Evolutionary conservation across 305 asterid species (phyloP).

Genomic region (Fraxinus ornus): DNA sequence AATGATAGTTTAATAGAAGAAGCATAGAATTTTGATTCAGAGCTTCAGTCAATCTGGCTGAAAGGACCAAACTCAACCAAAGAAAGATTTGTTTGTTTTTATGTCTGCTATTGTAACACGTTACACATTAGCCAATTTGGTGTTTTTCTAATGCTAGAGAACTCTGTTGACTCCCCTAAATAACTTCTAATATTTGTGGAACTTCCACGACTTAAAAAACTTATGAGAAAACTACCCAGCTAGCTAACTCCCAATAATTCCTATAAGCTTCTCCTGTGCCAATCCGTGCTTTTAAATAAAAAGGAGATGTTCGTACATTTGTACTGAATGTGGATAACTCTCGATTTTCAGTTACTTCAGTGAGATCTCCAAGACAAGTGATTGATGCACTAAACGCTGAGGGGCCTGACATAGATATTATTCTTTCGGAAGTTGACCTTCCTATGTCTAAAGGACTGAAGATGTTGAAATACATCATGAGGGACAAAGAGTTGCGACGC

Average conservation of each 20-base stretch:
- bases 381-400: constrained; percentile 79
- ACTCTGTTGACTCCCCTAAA: background rate
- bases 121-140: background rate
- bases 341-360: constrained; percentile 60
- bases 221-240: background rate
- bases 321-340: constrained; percentile 6
- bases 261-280: background rate
- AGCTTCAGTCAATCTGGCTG: background rate
- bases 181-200: background rate
- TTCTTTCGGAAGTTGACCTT: constrained; percentile 80
- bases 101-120: background rate
- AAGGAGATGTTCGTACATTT: background rate
- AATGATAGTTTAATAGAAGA: background rate
- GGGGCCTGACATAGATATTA: constrained; percentile 77
- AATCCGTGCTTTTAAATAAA: constrained; percentile 10
- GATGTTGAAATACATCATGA: constrained; percentile 68
- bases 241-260: background rate
- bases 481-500: constrained; percentile 67
- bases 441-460: constrained; percentile 76
- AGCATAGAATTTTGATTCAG: background rate
- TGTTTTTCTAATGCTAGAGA: background rate
- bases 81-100: background rate
- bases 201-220: background rate
- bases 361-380: constrained; percentile 76
- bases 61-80: background rate